Conservation (phyloP, 1,284 basidiomycete genomes). For the Mycosarcoma maydis region DNA sequence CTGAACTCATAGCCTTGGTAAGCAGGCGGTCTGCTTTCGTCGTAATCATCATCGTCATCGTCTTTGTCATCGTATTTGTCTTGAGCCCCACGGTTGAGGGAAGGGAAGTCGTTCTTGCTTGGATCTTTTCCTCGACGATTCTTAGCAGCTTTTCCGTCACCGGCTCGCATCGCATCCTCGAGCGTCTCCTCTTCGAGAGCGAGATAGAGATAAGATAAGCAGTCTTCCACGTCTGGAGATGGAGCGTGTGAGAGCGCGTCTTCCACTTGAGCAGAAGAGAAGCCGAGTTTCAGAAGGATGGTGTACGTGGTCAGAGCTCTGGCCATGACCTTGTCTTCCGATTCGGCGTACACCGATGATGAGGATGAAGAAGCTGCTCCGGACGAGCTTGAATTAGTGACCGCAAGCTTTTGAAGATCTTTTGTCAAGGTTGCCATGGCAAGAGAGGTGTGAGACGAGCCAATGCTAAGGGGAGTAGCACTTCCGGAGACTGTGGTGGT, state of each 20-base stretch:
- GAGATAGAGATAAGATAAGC: slow-evolving; percentile 71
- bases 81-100: slow-evolving; percentile 21
- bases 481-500: slow-evolving; percentile 30
- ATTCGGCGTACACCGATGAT: slow-evolving; percentile 25
- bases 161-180: slow-evolving; percentile 72
- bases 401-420: slow-evolving; percentile 38
- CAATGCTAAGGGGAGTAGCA: slow-evolving; percentile 34
- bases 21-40: slow-evolving; percentile 53
- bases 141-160: slow-evolving; percentile 65
- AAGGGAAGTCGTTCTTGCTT: slow-evolving; percentile 16
- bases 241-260: slow-evolving; percentile 75
- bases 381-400: slow-evolving; percentile 8
- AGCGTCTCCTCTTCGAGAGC: slow-evolving; percentile 71
- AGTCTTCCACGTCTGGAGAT: slow-evolving; percentile 83
- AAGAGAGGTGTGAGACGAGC: slow-evolving; percentile 30
- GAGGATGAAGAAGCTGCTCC: slow-evolving; percentile 11
- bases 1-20: slow-evolving; percentile 51
- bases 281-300: slow-evolving; percentile 84
- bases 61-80: slow-evolving; percentile 24
- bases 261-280: slow-evolving; percentile 76
- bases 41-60: slow-evolving; percentile 38
- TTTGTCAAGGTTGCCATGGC: slow-evolving; percentile 43
- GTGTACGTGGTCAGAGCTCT: slow-evolving; percentile 83
- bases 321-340: slow-evolving; percentile 72
- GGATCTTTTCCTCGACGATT: slow-evolving; percentile 40